Base-by-base conservation (phyloP, 331 rosid species). In the Prunus yedoensis region DNA sequence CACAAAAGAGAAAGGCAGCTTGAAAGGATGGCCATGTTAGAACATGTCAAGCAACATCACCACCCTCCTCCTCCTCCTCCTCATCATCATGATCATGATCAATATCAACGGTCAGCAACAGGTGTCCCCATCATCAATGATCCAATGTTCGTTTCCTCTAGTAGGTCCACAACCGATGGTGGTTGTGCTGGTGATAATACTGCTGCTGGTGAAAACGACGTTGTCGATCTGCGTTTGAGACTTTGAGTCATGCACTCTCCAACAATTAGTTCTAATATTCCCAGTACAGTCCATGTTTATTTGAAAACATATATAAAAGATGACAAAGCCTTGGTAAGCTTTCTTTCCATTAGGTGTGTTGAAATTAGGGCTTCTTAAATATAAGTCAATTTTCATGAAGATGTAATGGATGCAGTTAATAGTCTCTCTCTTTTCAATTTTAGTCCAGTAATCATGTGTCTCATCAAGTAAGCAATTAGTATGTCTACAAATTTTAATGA, bases 1-100 rank as follows among this genome's bases (percentile, higher is more conserved):
- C 86, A 83, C 63, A 78, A 58, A 75, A 58, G 49, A 56, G 83
- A 83, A 61, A 70, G 86, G 49, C 66, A 43, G 74, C 52, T 76
- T 7, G 71, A 78, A 8, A 83, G 70, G 73, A 43, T 57, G 74
- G 71, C 80, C 56, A 43, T 54, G 63, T 21, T 21, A 45, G 12
- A 47, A 5, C 67, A 18, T 11, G 41, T 60, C n/a, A 50, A 60
- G 1, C n/a, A 4, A 3, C 53, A 7, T 57, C 71, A 15, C 30
- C 45, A 4, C 14, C n/a, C 18, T 65, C 71, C 3, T 53, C 73
- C 17, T 6, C 35, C 35, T 32, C 41, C 8, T 35, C 41, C 8
- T 35, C 41, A 0, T 5, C 58, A 3, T 61, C 8, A 56, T 59
- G 30, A 27, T 59, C 41, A 3, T 13, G 15, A 76, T 66, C 74